Percentiles rank a stretch among this genome's conserved stretches.
phyloP scores from a whole-genome alignment of 768 basidiomycete genomes.

The Calocybe gangraenosa region DNA sequence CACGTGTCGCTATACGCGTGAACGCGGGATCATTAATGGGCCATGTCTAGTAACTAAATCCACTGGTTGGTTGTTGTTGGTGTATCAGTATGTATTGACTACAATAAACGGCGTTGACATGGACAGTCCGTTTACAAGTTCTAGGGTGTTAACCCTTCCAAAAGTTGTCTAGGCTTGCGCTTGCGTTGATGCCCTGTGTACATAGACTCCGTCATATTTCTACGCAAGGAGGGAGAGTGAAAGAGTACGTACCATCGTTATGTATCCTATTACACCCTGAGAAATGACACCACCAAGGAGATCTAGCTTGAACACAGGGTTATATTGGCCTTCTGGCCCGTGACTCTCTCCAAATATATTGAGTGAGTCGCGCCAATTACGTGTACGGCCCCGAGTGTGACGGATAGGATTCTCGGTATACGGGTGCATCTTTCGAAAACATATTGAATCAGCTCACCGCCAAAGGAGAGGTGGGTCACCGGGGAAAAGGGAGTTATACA shows the following conservation, averaged over 20 bases:
- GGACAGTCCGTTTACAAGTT: not conserved
- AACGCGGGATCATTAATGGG: too few relatives aligned
- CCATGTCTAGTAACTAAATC: too few relatives aligned
- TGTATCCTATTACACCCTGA: slow-evolving; percentile 50
- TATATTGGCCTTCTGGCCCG: slow-evolving; percentile 45
- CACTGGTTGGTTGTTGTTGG: too few relatives aligned
- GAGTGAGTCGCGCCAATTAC: slow-evolving; percentile 49
- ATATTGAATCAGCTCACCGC: not conserved
- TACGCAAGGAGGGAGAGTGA: too few relatives aligned
- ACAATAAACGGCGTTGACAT: too few relatives aligned
- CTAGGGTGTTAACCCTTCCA: slow-evolving; percentile 26
- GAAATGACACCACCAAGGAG: slow-evolving; percentile 45
- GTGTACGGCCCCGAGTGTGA: slow-evolving; percentile 41
- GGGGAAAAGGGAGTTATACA: slow-evolving; percentile 2
- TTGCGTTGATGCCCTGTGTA: slow-evolving; percentile 35
- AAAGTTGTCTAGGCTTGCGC: slow-evolving; percentile 32
- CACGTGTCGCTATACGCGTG: too few relatives aligned
- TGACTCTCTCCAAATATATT: slow-evolving; percentile 51
- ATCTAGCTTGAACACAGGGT: slow-evolving; percentile 49
- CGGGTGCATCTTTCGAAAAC: slow-evolving; percentile 42
- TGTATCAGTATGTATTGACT: too few relatives aligned
- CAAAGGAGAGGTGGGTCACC: slow-evolving; percentile 2
- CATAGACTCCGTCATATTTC: too few relatives aligned
- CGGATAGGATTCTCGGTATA: slow-evolving; percentile 48
- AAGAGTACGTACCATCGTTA: slow-evolving; percentile 43